Evolutionary conservation across 1,284 basidiomycete species (phyloP), one percentile per base, ranked within the genome.

Genomic region (Ganoderma boninense): DNA sequence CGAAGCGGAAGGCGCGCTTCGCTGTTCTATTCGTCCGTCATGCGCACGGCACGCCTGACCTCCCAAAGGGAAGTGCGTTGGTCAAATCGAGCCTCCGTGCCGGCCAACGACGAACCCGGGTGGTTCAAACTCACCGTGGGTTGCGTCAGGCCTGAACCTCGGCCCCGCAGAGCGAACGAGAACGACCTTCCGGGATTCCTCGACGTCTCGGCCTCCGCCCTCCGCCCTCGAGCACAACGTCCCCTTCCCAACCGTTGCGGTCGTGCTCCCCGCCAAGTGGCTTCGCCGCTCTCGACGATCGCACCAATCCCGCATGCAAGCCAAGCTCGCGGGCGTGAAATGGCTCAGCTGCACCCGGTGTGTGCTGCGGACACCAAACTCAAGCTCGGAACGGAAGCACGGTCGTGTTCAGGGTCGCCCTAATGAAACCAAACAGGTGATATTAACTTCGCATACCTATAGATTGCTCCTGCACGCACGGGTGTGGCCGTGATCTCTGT

Each of bases 401-500:
- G 11, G 20, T 11, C 46, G 7, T 49, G 46, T n/a, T n/a, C 20
- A n/a, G 46, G n/a, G n/a, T 20, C 46, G 6, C 20, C 7, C 10
- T 49, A 49, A 49, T 49, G 46, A 49, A 49, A 49, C 46, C 46
- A 20, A 49, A 49, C 20, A 20, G 7, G 46, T n/a, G 20, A 49
- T 49, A n/a, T 49, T 23, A n/a, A 38, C 38, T 8, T 38, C 10
- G 10, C 38, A 38, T 6, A 38, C 38, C 38, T 38, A 10, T 38
- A 38, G 38, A 38, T 38, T 38, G 3, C 38, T 38, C 7, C n/a
- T 49, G 46, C 20, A 49, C 7, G 46, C 8, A n/a, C 20, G 52
- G 23, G 52, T 26, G 14, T 26, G 13, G 13, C 54, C 29, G 26
- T 29, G 1, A 20, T 32, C 29, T 26, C 18, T 23, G 38, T 92